Evolutionary conservation across 148 eudicot species (phyloP).

Genomic region (Silene conica): DNA sequence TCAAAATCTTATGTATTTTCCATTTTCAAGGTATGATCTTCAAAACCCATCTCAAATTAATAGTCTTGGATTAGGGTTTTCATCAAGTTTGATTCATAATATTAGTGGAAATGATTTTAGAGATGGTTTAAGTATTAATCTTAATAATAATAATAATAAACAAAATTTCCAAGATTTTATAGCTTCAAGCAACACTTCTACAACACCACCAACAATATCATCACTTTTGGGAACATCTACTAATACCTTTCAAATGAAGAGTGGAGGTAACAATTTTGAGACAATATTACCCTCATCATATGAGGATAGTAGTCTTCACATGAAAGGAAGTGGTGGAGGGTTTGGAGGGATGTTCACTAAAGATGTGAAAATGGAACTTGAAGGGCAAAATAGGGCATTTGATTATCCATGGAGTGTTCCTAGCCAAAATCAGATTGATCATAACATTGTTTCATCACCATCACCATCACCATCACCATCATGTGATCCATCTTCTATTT

Average conservation of each 20-base stretch:
- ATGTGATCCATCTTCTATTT: slow-evolving; percentile 41
- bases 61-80: slow-evolving; percentile 53
- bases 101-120: slow-evolving; percentile 2
- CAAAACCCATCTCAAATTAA: slow-evolving; percentile 33
- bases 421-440: slow-evolving; percentile 28
- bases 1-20: slow-evolving; percentile 28
- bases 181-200: slow-evolving; percentile 17
- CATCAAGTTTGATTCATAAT: slow-evolving; percentile 24
- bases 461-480: slow-evolving; percentile 29
- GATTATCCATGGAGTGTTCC: slow-evolving; percentile 22
- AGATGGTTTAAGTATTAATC: background rate
- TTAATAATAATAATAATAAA: slow-evolving; percentile 5
- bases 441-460: slow-evolving; percentile 20
- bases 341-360: slow-evolving; percentile 20
- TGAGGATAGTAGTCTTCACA: slow-evolving; percentile 30
- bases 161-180: slow-evolving; percentile 33
- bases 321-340: slow-evolving; percentile 17
- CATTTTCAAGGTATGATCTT: slow-evolving; percentile 46
- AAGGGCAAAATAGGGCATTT: slow-evolving; percentile 30
- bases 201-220: slow-evolving; percentile 27
- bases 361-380: slow-evolving; percentile 40
- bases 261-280: slow-evolving; percentile 29
- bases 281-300: slow-evolving; percentile 42
- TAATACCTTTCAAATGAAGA: slow-evolving; percentile 29
- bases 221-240: slow-evolving; percentile 33